phyloP scores from a whole-genome alignment of 2,329 filamentous ascomycete genomes.

The Epichloe brachyelytri region DNA sequence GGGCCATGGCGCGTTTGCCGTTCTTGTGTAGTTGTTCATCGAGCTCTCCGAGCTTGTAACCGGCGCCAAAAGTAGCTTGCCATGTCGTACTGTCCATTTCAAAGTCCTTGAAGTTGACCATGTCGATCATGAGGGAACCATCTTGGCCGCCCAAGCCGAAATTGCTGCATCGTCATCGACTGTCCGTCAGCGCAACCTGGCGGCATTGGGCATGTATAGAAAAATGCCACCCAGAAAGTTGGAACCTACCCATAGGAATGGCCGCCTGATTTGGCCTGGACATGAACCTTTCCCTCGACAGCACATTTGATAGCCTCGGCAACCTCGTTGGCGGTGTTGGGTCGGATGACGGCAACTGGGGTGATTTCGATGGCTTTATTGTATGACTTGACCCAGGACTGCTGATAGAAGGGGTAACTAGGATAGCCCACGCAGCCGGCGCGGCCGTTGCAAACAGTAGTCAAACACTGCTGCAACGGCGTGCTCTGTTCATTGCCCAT shows the following conservation, averaged over 20 bases:
- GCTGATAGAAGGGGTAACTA: conserved; percentile 29
- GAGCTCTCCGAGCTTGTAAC: conserved; percentile 38
- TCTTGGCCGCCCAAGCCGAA: conserved; percentile 35
- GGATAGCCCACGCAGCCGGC: conserved; percentile 34
- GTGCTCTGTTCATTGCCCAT: conserved; percentile 33
- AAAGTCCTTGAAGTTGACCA: conserved; percentile 39
- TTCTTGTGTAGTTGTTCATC: conserved; percentile 35
- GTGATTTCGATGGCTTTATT: conserved; percentile 37
- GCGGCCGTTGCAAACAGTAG: conserved; percentile 31
- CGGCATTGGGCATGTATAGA: too few species aligned
- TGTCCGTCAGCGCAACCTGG: too few species aligned
- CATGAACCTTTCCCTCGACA: conserved; percentile 31
- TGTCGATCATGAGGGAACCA: conserved; percentile 40
- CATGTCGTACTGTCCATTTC: conserved; percentile 38
- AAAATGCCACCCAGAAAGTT: too few species aligned
- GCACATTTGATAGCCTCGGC: conserved; percentile 46
- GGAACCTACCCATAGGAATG: conserved; percentile 47
- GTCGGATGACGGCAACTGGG: conserved; percentile 44
- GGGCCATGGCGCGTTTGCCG: conserved; percentile 43
- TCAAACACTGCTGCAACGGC: conserved; percentile 31
- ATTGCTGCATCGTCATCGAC: conserved; percentile 16
- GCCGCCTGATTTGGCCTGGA: conserved; percentile 50
- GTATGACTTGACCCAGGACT: conserved; percentile 37
- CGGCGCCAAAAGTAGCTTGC: conserved; percentile 42
- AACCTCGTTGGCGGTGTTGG: conserved; percentile 39